Evolutionary conservation across 139 green algal genomes (phyloP), one percentile per base, ranked within the genome.

Genomic region (Chlorella sp.): DNA sequence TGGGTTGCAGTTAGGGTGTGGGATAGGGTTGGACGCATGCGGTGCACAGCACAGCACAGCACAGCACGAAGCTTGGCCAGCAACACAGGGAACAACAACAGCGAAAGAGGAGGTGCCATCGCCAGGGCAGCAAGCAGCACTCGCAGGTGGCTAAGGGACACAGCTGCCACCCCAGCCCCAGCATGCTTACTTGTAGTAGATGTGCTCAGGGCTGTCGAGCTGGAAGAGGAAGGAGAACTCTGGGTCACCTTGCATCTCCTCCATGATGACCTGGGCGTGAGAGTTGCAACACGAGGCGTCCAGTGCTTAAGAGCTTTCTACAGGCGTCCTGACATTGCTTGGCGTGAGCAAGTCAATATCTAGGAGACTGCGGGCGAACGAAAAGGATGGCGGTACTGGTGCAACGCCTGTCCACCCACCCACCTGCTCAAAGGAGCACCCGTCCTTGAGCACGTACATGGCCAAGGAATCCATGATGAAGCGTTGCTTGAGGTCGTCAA

Each of bases 381-480:
- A n/a, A n/a, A n/a, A n/a, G n/a, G n/a, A n/a, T n/a, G n/a, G n/a
- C n/a, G n/a, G n/a, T n/a, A n/a, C n/a, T n/a, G n/a, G n/a, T n/a
- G n/a, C n/a, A n/a, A n/a, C n/a, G 49, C 49, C 49, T 20, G 14
- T 26, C 49, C 14, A 14, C n/a, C n/a, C n/a, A 31, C 61, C 5
- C 51, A 78, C 66, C 74, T 85, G 79, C 79, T 85, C 79, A 77
- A 85, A 74, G 6, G 75, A 67, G 36, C 79, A 85, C 30, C 79
- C 79, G 62, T 85, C 79, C 51, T 76, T 73, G 61, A 92, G 71
- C 31, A 99, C 93, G 71, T 93, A 98, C 26, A 82, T 34, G 1
- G 93, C 95, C 49, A 93, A 67, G n/a, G 84, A 88, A 77, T 99
- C 95, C 49, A 97, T 95, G 69, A 98, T 86, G 76, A 91, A 96